Conservation (phyloP, 1,284 basidiomycete species). For the Wallemia hederae region DNA sequence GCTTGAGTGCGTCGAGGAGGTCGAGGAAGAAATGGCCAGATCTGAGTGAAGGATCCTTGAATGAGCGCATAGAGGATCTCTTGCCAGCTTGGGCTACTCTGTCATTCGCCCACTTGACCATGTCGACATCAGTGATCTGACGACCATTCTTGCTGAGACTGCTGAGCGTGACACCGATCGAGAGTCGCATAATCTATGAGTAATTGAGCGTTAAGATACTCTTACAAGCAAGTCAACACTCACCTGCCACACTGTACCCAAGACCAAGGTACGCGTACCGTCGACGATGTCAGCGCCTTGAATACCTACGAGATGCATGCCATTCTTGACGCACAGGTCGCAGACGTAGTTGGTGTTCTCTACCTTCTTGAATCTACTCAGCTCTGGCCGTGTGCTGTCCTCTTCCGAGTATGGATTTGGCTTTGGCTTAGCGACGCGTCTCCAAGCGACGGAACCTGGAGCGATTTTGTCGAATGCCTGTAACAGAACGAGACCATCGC, state of each 20-base stretch:
- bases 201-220: neutral
- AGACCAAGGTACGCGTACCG: slow-evolving; percentile 59
- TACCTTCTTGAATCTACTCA: slow-evolving; percentile 85
- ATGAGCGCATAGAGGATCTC: slow-evolving; percentile 42
- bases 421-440: slow-evolving; percentile 74
- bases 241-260: slow-evolving; percentile 90
- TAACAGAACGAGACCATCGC: slow-evolving; percentile 60
- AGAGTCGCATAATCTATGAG: slow-evolving; percentile 21
- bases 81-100: slow-evolving; percentile 49
- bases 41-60: slow-evolving; percentile 75
- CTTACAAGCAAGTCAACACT: neutral
- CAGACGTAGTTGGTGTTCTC: slow-evolving; percentile 95
- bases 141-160: slow-evolving; percentile 39
- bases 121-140: slow-evolving; percentile 70
- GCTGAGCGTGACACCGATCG: slow-evolving; percentile 70
- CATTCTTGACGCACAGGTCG: slow-evolving; percentile 68
- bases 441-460: slow-evolving; percentile 76
- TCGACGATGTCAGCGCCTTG: slow-evolving; percentile 95
- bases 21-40: slow-evolving; percentile 84
- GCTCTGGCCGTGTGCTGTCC: slow-evolving; percentile 46
- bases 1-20: slow-evolving; percentile 61
- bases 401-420: slow-evolving; percentile 17
- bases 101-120: slow-evolving; percentile 84
- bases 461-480: slow-evolving; percentile 91
- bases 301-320: slow-evolving; percentile 88